Conservation (phyloP, 2,329 filamentous ascomycete genomes). For the Lomentospora prolificans region DNA sequence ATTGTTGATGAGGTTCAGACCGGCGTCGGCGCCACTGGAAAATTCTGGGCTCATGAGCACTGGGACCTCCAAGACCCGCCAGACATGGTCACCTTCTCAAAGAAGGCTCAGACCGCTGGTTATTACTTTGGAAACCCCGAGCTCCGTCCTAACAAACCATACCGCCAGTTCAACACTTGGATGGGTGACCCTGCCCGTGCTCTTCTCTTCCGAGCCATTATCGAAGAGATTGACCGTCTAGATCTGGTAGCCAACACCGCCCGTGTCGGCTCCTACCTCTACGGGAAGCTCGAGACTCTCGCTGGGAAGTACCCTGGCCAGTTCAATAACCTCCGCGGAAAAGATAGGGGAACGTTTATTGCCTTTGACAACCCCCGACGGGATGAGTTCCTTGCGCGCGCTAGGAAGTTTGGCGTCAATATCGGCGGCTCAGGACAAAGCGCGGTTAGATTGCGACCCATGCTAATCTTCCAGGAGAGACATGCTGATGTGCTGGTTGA, state of each 20-base stretch:
- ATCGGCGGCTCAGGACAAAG: slow-evolving; percentile 70
- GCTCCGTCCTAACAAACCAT: slow-evolving; percentile 69
- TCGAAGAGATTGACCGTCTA: slow-evolving; percentile 64
- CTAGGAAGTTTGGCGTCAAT: slow-evolving; percentile 75
- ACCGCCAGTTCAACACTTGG: slow-evolving; percentile 83
- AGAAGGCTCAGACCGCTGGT: slow-evolving; percentile 77
- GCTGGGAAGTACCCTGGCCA: slow-evolving; percentile 62
- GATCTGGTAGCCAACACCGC: slow-evolving; percentile 76
- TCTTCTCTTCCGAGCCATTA: slow-evolving; percentile 67
- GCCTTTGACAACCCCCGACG: slow-evolving; percentile 78
- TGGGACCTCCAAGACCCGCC: slow-evolving; percentile 64
- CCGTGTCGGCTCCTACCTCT: slow-evolving; percentile 70
- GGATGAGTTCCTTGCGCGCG: slow-evolving; percentile 68
- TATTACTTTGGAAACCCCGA: slow-evolving; percentile 73
- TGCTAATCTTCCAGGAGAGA: slow-evolving; percentile 86
- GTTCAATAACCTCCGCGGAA: slow-evolving; percentile 75
- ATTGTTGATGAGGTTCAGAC: slow-evolving; percentile 84
- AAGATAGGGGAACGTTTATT: slow-evolving; percentile 85
- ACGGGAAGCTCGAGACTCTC: slow-evolving; percentile 55
- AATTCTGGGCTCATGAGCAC: slow-evolving; percentile 83
- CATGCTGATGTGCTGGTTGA: slow-evolving; percentile 82
- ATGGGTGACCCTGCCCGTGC: slow-evolving; percentile 74
- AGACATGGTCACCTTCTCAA: slow-evolving; percentile 82
- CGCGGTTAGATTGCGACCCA: slow-evolving; percentile 74
- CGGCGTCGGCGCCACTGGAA: slow-evolving; percentile 73